Evolutionary conservation across 1,139 yeast species (phyloP).

Genomic region (Eremothecium coryli): DNA sequence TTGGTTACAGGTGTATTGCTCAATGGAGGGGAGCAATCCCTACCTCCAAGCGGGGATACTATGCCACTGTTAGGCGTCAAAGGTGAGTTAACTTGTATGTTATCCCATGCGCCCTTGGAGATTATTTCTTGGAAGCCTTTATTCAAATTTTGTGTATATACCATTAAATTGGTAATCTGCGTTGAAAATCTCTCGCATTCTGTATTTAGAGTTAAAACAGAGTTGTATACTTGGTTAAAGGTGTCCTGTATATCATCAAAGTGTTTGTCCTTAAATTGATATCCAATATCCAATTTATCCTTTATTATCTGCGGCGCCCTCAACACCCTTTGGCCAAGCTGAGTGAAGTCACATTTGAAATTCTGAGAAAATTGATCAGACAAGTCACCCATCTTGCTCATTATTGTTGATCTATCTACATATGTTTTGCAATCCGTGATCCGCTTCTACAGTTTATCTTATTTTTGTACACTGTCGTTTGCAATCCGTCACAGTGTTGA

Average conservation of each 20-base stretch:
- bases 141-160: constrained; percentile 1
- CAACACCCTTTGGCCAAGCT: constrained; percentile 7
- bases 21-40: constrained; percentile 1
- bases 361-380: constrained; percentile 5
- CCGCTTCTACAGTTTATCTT: background rate
- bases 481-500: constrained; percentile 3
- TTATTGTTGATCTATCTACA: background rate
- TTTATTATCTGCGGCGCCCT: constrained; percentile 9
- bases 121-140: constrained; percentile 3
- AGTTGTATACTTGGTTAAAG: constrained; percentile 11
- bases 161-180: constrained; percentile 1
- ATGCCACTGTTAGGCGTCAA: constrained; percentile 2
- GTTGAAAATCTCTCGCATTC: constrained; percentile 12
- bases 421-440: background rate
- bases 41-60: background rate
- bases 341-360: constrained; percentile 5
- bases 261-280: constrained; percentile 12
- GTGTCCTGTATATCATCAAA: constrained; percentile 13
- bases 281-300: constrained; percentile 8
- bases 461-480: constrained; percentile 5
- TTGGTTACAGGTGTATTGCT: background rate
- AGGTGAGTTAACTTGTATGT: constrained; percentile 2
- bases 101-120: background rate
- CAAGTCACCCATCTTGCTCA: constrained; percentile 3
- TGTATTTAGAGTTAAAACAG: constrained; percentile 8